Evolutionary conservation across 768 basidiomycete genomes (phyloP).

Genomic region (Mycena vulgaris): DNA sequence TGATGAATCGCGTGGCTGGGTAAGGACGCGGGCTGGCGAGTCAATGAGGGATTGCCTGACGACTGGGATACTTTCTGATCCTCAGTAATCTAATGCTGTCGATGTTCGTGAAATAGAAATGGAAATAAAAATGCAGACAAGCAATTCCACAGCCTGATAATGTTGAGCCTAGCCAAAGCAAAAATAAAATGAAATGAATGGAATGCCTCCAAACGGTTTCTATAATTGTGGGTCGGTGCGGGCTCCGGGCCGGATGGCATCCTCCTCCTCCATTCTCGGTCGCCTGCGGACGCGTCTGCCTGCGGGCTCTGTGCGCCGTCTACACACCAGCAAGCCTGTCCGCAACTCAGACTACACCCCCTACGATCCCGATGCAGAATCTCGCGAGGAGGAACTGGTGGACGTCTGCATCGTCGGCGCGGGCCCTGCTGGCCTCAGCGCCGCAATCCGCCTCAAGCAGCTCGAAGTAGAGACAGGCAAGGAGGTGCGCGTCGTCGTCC

Average conservation of each 20-base stretch:
- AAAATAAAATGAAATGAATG: too few relatives aligned
- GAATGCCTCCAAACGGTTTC: too few relatives aligned
- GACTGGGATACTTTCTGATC: slow-evolving; percentile 57
- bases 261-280: background rate
- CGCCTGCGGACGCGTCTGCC: background rate
- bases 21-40: slow-evolving; percentile 69
- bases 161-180: too few relatives aligned
- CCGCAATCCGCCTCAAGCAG: slow-evolving; percentile 95
- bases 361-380: slow-evolving; percentile 27
- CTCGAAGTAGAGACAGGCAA: slow-evolving; percentile 86
- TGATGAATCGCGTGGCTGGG: slow-evolving; percentile 75
- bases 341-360: slow-evolving; percentile 3
- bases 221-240: too few relatives aligned
- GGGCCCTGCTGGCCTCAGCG: slow-evolving; percentile 94
- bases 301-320: background rate
- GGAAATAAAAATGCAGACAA: too few relatives aligned
- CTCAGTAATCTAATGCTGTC: too few relatives aligned
- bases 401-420: slow-evolving; percentile 98
- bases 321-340: too few relatives aligned
- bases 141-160: too few relatives aligned
- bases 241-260: too few relatives aligned
- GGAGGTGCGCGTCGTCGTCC: too few relatives aligned
- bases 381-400: slow-evolving; percentile 78
- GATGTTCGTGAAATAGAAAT: too few relatives aligned
- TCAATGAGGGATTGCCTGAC: slow-evolving; percentile 73